Evolutionary conservation across 345 rosid genomes (phyloP).

Genomic region (Lepidium sativum): DNA sequence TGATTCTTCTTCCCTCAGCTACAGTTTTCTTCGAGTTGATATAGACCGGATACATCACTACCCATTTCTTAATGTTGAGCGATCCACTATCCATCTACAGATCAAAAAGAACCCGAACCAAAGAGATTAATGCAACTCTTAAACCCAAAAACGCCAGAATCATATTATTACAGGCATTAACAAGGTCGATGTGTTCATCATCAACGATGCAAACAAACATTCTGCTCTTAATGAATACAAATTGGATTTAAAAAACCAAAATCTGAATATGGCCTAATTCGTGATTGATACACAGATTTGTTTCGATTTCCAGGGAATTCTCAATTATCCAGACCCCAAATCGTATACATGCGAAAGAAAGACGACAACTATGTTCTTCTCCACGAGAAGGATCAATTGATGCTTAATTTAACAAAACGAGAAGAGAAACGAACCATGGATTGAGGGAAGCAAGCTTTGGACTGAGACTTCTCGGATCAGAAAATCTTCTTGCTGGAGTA

Average conservation of each 20-base stretch:
- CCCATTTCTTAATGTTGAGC: conserved; percentile 58
- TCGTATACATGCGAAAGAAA: conserved; percentile 1
- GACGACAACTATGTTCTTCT: neutral
- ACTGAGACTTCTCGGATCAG: conserved; percentile 14
- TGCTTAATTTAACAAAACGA: no score
- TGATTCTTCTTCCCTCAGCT: conserved; percentile 78
- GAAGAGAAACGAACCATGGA: no score
- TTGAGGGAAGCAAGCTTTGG: no score
- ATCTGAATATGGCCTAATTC: neutral
- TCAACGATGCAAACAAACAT: neutral
- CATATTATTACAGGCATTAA: neutral
- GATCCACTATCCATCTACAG: conserved; percentile 39
- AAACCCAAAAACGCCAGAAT: neutral
- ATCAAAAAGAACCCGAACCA: neutral
- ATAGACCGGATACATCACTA: conserved; percentile 76
- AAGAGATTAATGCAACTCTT: no score
- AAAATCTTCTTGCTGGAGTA: neutral
- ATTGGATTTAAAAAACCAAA: neutral
- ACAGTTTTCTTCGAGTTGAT: conserved; percentile 84
- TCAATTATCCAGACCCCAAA: neutral
- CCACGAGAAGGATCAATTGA: no score
- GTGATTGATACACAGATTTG: no score
- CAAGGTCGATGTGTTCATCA: neutral
- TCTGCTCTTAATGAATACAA: neutral
- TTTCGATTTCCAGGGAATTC: no score